Base-by-base conservation (phyloP, 2,329 filamentous ascomycete species). In the Fusarium sp. region DNA sequence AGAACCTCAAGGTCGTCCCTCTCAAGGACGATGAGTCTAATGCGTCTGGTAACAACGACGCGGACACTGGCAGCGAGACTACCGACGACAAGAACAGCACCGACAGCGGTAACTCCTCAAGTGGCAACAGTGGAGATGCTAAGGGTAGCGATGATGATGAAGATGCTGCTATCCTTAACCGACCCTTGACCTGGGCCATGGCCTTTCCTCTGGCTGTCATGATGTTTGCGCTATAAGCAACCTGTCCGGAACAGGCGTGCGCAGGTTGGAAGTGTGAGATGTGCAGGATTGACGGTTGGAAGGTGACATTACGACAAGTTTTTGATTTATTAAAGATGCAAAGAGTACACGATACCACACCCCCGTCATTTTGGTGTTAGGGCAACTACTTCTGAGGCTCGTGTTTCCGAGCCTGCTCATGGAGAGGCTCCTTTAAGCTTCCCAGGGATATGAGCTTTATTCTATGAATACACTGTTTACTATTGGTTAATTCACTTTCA, bases 1-100 rank as follows among this genome's bases (percentile, higher is more conserved):
- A 77, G 45, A 77, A 78, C 75, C 82, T 89, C 49, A 82, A 83
- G 63, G 84, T 88, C 53, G 80, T 82, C 65, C 81, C 81, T 24
- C 79, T 87, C 3, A 65, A 73, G n/a, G 78, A 83, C 41, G 79
- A 84, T 61, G 78, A 82, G 58, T 79, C 80, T 73, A 87, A 87
- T 80, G 77, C 78, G 69, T 78, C 80, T 15, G 84, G 84, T 72
- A 82, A 78, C 72, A 85, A 84, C 77, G 75, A 74, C 18, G 76
- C 76, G 55, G 69, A 78, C 44, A 82, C 79, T 40, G 78, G 78
- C 56, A 78, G 73, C 57, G 74, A 71, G 49, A 72, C 66, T 30
- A 63, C 58, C 32, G 67, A 60, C 15, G 69, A 74, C n/a, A 74
- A 54, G 24, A 72, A 74, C 20, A 74, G 67, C 47, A 70, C 70